Conservation (phyloP, 208 protist genomes). For the Zelonia costaricensis region DNA sequence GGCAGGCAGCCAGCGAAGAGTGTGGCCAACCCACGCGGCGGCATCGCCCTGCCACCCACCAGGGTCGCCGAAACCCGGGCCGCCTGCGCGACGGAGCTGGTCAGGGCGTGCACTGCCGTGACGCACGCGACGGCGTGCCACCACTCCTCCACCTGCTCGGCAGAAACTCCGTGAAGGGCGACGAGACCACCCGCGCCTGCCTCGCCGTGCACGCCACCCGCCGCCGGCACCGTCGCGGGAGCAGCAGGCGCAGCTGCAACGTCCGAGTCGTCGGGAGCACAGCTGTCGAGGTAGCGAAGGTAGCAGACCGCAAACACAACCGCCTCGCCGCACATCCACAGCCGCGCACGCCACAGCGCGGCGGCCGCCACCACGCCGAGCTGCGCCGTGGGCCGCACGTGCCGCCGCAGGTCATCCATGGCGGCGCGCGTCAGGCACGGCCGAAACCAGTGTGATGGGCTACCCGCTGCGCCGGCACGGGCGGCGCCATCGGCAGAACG, state of each 20-base stretch:
- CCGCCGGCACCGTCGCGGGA: not conserved
- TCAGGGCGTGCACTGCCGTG: conserved; percentile 13
- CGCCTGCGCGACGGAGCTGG: not conserved
- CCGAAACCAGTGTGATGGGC: no score
- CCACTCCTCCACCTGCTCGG: conserved; percentile 11
- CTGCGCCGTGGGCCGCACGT: conserved; percentile 15
- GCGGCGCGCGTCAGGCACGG: conserved; percentile 10
- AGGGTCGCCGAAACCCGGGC: not conserved
- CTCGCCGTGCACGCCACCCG: not conserved
- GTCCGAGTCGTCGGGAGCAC: not conserved
- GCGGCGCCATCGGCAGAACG: not conserved
- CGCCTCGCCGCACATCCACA: conserved; percentile 5
- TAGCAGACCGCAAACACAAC: conserved; percentile 7
- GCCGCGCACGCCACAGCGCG: conserved; percentile 6
- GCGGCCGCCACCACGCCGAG: conserved; percentile 18
- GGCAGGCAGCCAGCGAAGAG: conserved; percentile 16
- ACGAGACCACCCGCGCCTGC: not conserved
- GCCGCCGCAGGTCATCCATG: conserved; percentile 10
- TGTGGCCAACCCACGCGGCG: not conserved
- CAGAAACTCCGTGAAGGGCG: not conserved
- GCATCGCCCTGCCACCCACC: not conserved
- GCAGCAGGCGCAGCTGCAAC: not conserved
- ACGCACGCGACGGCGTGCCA: conserved; percentile 23
- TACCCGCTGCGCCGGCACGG: no score
- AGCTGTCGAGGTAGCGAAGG: conserved; percentile 10